These are phyloP conservation scores for Prunus mira DNA, from an alignment of 306 rosid genomes.

Conservation along the genomic window DNA sequence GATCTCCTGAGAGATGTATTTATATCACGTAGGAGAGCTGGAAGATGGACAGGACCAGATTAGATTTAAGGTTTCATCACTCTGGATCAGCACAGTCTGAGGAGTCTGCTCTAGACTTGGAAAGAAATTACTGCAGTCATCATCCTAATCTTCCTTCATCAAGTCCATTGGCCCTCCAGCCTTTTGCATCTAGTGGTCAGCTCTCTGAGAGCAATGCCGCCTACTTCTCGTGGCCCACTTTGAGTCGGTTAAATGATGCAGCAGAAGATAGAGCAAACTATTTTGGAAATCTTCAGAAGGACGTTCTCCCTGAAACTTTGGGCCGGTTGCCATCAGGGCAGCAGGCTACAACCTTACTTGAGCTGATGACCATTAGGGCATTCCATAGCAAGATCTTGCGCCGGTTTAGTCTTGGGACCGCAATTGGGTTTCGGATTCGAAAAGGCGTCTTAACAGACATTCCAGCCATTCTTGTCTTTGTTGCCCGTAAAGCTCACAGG, in stretches of 20 bases:
- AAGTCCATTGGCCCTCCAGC: slow-evolving; percentile 70
- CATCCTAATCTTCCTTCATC: slow-evolving; percentile 60
- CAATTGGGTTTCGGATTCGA: slow-evolving; percentile 93
- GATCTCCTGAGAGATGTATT: slow-evolving; percentile 16
- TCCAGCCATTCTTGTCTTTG: slow-evolving; percentile 98
- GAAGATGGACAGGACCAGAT: slow-evolving; percentile 64
- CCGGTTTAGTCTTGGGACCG: slow-evolving; percentile 89
- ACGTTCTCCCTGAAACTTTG: slow-evolving; percentile 86
- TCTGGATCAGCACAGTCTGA: slow-evolving; percentile 83
- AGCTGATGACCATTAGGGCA: slow-evolving; percentile 98
- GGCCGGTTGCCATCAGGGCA: slow-evolving; percentile 89
- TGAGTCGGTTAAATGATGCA: slow-evolving; percentile 79
- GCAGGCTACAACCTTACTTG: slow-evolving; percentile 95
- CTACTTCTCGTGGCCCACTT: slow-evolving; percentile 97
- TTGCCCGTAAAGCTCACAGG: slow-evolving; percentile 93
- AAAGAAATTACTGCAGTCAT: slow-evolving; percentile 61
- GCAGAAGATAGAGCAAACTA: slow-evolving; percentile 91
- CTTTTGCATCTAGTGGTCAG: slow-evolving; percentile 76
- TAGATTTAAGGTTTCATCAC: slow-evolving; percentile 61
- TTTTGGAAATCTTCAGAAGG: slow-evolving; percentile 93
- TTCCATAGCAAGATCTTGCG: slow-evolving; percentile 97
- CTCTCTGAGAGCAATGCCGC: slow-evolving; percentile 91
- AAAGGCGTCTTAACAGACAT: slow-evolving; percentile 82
- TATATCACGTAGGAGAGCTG: slow-evolving; percentile 58
- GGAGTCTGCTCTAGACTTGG: slow-evolving; percentile 82